Evolutionary conservation across 176 grass and related monocot genomes (phyloP).

Genomic region (Aegilops longissima): DNA sequence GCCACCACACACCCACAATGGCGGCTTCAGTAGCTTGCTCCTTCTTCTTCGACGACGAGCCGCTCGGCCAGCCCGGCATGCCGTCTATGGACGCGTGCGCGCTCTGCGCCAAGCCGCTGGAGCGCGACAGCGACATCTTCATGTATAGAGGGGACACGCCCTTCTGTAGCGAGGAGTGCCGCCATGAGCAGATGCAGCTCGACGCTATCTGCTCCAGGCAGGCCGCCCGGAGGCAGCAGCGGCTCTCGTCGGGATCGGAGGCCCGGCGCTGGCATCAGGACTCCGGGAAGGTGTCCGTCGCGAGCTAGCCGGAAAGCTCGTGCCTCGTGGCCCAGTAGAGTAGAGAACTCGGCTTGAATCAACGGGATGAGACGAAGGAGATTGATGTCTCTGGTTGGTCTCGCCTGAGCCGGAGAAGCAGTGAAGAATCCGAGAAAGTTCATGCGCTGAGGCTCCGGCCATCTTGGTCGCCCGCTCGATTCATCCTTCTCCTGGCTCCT

Average conservation of each 20-base stretch:
- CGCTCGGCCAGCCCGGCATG: not conserved
- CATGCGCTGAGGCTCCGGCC: conserved; percentile 1
- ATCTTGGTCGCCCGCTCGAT: not conserved
- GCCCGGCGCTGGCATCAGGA: not conserved
- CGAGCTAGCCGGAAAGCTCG: not conserved
- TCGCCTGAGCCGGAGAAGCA: not conserved
- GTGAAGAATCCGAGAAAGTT: not conserved
- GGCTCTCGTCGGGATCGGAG: not conserved
- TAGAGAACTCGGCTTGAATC: not conserved
- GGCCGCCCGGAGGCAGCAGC: not conserved
- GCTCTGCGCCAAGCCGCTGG: conserved; percentile 52
- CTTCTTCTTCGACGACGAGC: conserved; percentile 41
- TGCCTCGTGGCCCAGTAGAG: not conserved
- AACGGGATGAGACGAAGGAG: not conserved
- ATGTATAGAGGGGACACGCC: conserved; percentile 79
- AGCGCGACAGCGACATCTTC: conserved; percentile 57
- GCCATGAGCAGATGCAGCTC: conserved; percentile 56
- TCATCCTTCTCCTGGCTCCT: not conserved
- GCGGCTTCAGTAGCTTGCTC: conserved; percentile 5
- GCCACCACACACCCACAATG: not conserved
- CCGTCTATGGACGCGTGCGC: conserved; percentile 45
- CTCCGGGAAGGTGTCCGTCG: conserved; percentile 27
- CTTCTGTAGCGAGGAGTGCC: conserved; percentile 81
- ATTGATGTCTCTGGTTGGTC: not conserved
- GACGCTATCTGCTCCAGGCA: conserved; percentile 33